Conservation (phyloP, 495 filamentous ascomycete genomes). For the Lasiosphaeria miniovina region DNA sequence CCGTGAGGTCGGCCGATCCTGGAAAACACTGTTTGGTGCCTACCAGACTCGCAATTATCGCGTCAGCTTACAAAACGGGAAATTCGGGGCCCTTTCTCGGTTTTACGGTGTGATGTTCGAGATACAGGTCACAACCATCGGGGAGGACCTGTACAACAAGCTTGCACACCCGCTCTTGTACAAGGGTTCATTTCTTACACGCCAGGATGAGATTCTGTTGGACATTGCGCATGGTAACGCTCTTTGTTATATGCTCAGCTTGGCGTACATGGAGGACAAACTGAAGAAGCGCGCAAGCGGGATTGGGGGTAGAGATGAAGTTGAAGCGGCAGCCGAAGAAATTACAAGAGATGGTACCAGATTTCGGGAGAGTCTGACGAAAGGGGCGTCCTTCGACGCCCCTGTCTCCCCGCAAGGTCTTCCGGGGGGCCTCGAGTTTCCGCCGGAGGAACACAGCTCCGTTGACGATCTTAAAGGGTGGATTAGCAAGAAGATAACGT, state of each 20-base stretch:
- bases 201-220: slow-evolving; percentile 8
- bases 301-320: background rate
- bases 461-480: slow-evolving; percentile 1
- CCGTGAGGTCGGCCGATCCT: slow-evolving; percentile 7
- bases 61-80: slow-evolving; percentile 7
- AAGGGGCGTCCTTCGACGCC: background rate
- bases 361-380: slow-evolving; percentile 2
- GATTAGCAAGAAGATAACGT: slow-evolving; percentile 6
- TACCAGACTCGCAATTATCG: slow-evolving; percentile 13
- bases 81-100: background rate
- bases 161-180: slow-evolving; percentile 13
- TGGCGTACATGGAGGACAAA: slow-evolving; percentile 10
- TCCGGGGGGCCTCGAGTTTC: background rate
- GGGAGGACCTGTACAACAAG: slow-evolving; percentile 12
- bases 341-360: background rate
- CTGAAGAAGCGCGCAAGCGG: slow-evolving; percentile 1
- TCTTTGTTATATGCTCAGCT: slow-evolving; percentile 9
- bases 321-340: background rate
- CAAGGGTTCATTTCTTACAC: slow-evolving; percentile 9
- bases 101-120: slow-evolving; percentile 14
- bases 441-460: slow-evolving; percentile 1
- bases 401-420: background rate
- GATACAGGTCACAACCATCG: slow-evolving; percentile 11
- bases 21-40: slow-evolving; percentile 12
- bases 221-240: slow-evolving; percentile 9